Conservation (phyloP, 2,329 filamentous ascomycete species). For the Curvularia hawaiiensis region DNA sequence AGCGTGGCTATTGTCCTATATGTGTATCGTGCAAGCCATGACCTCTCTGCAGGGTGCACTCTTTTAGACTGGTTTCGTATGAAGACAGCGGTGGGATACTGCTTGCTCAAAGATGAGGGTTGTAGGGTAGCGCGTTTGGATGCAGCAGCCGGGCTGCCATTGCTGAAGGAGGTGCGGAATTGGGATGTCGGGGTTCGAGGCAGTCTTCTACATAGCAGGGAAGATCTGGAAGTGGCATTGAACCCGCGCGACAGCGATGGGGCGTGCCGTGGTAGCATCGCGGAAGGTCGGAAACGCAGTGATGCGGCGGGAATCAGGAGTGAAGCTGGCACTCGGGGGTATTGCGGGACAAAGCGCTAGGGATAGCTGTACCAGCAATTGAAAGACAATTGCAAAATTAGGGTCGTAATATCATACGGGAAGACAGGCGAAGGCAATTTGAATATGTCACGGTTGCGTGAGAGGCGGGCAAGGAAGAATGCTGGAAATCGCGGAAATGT, state of each 20-base stretch:
- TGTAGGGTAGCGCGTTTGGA: slow-evolving; percentile 32
- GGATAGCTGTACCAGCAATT: slow-evolving; percentile 13
- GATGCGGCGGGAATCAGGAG: slow-evolving; percentile 6
- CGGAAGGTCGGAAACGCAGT: slow-evolving; percentile 9
- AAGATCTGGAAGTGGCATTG: slow-evolving; percentile 25
- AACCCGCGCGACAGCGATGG: slow-evolving; percentile 37
- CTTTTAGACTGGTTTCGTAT: slow-evolving; percentile 39
- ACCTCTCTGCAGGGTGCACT: slow-evolving; percentile 38
- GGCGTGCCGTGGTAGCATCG: slow-evolving; percentile 41
- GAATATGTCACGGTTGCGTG: slow-evolving; percentile 3
- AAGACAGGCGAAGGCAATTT: slow-evolving; percentile 3
- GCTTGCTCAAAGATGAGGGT: slow-evolving; percentile 24
- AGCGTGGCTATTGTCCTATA: slow-evolving; percentile 73
- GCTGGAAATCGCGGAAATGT: slow-evolving; percentile 21
- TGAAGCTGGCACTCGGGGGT: neutral
- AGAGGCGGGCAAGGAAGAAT: slow-evolving; percentile 1
- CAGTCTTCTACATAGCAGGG: slow-evolving; percentile 19
- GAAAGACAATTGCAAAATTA: slow-evolving; percentile 12
- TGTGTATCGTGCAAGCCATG: slow-evolving; percentile 57
- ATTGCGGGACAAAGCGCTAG: neutral
- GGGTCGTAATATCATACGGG: slow-evolving; percentile 2
- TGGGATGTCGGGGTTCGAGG: slow-evolving; percentile 20
- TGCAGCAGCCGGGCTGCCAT: slow-evolving; percentile 24
- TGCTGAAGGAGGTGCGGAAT: slow-evolving; percentile 36
- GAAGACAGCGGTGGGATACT: slow-evolving; percentile 18